A percentile compares a stretch with the other conserved stretches of the same genome.
Conservation (phyloP, 73 alveolate genomes). For the Paramecium biaurelia region DNA sequence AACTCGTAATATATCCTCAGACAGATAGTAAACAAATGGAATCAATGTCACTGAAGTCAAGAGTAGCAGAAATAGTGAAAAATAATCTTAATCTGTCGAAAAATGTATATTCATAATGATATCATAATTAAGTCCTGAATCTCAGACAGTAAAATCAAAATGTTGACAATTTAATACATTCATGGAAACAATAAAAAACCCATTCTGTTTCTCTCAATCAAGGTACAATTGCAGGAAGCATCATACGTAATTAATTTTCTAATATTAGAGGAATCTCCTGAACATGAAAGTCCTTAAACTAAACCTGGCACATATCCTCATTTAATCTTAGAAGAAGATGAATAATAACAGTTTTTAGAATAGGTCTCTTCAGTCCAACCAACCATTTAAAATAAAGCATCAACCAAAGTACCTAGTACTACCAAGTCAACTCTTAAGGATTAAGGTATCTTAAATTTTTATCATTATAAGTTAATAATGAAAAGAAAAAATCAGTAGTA, state of each 20-base stretch:
- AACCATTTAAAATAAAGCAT: background rate
- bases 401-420: background rate
- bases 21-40: conserved; percentile 6
- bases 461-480: background rate
- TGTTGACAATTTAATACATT: background rate
- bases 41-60: background rate
- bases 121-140: background rate
- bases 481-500: background rate
- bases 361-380: background rate
- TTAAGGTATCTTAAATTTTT: background rate
- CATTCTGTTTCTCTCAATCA: background rate
- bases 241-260: background rate
- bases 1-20: background rate
- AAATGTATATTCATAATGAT: background rate
- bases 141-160: background rate
- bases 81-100: background rate
- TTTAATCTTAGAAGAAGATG: background rate
- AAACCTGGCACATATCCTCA: background rate
- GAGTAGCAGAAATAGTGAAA: conserved; percentile 16
- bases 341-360: background rate
- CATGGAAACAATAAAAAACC: conserved; percentile 7
- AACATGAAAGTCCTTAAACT: background rate
- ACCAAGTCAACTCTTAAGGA: background rate
- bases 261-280: conserved; percentile 5
- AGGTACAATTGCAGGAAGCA: background rate